phyloP scores from a whole-genome alignment of 495 filamentous ascomycete species.

The Talaromyces nanjingensis region DNA sequence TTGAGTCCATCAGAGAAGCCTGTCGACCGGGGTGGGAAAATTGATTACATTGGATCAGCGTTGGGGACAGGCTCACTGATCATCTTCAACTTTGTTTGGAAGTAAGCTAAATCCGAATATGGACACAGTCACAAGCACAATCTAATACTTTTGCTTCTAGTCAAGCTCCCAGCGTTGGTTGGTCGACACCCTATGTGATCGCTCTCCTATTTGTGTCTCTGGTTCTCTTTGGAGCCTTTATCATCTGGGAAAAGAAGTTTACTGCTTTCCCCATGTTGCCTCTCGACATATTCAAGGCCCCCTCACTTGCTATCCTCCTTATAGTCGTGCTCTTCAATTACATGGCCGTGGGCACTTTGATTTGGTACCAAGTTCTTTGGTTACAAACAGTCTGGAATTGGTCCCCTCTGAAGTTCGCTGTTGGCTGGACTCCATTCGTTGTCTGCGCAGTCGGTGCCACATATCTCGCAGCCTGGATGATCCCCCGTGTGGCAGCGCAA shows the following conservation, averaged over 20 bases:
- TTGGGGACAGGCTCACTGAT: slow-evolving; percentile 39
- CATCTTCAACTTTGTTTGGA: slow-evolving; percentile 50
- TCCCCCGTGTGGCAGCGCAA: slow-evolving; percentile 41
- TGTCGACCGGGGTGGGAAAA: slow-evolving; percentile 32
- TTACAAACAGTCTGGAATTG: slow-evolving; percentile 38
- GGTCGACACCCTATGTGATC: slow-evolving; percentile 39
- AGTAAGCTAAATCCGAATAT: slow-evolving; percentile 24
- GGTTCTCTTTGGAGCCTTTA: slow-evolving; percentile 31
- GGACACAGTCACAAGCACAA: background rate
- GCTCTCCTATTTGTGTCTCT: slow-evolving; percentile 36
- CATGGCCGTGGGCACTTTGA: slow-evolving; percentile 42
- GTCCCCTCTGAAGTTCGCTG: slow-evolving; percentile 34
- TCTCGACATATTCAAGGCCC: slow-evolving; percentile 42
- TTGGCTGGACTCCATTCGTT: slow-evolving; percentile 37
- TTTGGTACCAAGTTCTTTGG: slow-evolving; percentile 45
- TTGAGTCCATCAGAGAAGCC: slow-evolving; percentile 33
- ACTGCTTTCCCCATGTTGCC: slow-evolving; percentile 42
- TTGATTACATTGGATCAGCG: slow-evolving; percentile 44
- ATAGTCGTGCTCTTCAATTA: slow-evolving; percentile 42
- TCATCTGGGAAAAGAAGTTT: slow-evolving; percentile 39
- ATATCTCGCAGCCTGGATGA: slow-evolving; percentile 40
- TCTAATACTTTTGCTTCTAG: slow-evolving; percentile 18
- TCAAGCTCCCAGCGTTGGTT: slow-evolving; percentile 45
- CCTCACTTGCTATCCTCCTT: slow-evolving; percentile 40
- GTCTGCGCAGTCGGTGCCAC: slow-evolving; percentile 31